Percentiles rank a stretch among this genome's conserved stretches.
Conservation (phyloP, 2,329 filamentous ascomycete genomes). For the Ramularia endophylla region DNA sequence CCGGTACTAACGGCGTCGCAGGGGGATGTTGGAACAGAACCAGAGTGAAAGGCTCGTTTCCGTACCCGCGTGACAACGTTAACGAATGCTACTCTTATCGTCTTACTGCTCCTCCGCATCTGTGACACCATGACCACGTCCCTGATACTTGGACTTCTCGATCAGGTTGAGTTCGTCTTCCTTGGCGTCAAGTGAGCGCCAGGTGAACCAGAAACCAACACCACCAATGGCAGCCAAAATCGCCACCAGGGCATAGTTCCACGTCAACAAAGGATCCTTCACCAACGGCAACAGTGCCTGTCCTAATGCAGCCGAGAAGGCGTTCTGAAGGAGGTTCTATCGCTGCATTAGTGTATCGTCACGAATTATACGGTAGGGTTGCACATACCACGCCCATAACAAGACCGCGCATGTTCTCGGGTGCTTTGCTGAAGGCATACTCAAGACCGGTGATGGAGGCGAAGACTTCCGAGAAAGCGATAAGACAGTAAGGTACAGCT, state of each 20-base stretch:
- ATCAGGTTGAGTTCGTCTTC: slow-evolving; percentile 66
- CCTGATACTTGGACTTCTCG: slow-evolving; percentile 27
- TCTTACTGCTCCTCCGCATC: too few relatives aligned
- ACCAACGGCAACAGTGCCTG: slow-evolving; percentile 56
- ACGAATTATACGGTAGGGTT: too few relatives aligned
- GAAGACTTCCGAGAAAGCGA: slow-evolving; percentile 42
- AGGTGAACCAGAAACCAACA: slow-evolving; percentile 61
- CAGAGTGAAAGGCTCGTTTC: too few relatives aligned
- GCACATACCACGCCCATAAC: slow-evolving; percentile 45
- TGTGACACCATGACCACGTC: slow-evolving; percentile 6
- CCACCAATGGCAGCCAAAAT: slow-evolving; percentile 59
- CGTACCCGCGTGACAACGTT: too few relatives aligned
- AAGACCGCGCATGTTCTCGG: slow-evolving; percentile 42
- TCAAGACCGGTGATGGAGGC: slow-evolving; percentile 42
- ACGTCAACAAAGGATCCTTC: slow-evolving; percentile 59
- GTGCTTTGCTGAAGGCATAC: slow-evolving; percentile 42
- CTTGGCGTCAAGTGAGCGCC: slow-evolving; percentile 57
- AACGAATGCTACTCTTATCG: too few relatives aligned
- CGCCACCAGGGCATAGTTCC: slow-evolving; percentile 62
- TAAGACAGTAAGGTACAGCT: slow-evolving; percentile 38
- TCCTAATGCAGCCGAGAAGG: slow-evolving; percentile 54
- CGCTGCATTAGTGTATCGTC: too few relatives aligned
- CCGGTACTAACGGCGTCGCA: too few relatives aligned
- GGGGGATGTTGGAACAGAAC: too few relatives aligned
- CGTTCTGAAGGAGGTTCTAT: slow-evolving; percentile 54